phyloP scores from a whole-genome alignment of 129 eudicot genomes.

The Flaveria linearis region DNA sequence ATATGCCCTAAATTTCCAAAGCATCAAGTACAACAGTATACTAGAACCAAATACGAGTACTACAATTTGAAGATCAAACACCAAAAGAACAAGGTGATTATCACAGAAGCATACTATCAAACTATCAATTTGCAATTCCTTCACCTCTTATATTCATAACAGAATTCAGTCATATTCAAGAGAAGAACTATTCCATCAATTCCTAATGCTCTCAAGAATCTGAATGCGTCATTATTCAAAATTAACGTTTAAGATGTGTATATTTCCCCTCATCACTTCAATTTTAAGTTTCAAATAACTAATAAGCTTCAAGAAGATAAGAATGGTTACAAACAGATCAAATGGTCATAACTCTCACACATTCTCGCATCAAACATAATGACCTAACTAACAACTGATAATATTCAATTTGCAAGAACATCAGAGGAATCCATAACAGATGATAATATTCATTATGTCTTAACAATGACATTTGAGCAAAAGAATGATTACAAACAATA shows the following conservation, averaged over 20 bases:
- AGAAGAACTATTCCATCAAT: neutral
- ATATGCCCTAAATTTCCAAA: neutral
- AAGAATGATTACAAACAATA: neutral
- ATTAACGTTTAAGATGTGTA: neutral
- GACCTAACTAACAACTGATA: too few relatives aligned
- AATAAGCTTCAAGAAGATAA: neutral
- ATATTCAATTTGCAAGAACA: too few relatives aligned
- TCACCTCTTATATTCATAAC: neutral
- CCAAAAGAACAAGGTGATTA: neutral
- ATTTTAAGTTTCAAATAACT: neutral
- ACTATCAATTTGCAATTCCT: neutral
- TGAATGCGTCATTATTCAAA: neutral
- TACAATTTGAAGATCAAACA: neutral
- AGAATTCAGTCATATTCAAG: neutral
- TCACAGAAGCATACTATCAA: neutral
- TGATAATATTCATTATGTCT: neutral
- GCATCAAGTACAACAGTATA: neutral
- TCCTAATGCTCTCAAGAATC: neutral
- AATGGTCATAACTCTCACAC: too few relatives aligned
- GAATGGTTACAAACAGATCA: neutral
- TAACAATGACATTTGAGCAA: neutral
- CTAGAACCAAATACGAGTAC: neutral
- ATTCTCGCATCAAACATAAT: neutral
- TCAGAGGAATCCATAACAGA: neutral
- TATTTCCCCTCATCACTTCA: too few relatives aligned